phyloP scores from a whole-genome alignment of 2,329 filamentous ascomycete species.

The Trichoderma endophyticum region DNA sequence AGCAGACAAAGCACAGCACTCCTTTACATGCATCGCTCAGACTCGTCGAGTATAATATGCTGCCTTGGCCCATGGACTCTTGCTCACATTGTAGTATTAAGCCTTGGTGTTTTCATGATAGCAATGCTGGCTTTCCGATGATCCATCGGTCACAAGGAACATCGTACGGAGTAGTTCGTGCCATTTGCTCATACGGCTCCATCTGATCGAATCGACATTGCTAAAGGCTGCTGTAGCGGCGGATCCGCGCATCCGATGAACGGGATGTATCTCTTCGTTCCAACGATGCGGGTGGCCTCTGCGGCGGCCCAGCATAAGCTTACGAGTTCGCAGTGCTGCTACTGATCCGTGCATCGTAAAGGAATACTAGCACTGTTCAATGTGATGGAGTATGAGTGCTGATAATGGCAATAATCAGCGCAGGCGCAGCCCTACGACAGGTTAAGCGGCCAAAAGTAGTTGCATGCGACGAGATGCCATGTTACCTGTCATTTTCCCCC shows the following conservation, averaged over 20 bases:
- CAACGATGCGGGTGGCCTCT: neutral
- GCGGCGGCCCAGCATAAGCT: slow-evolving; percentile 2
- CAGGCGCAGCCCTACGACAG: slow-evolving; percentile 1
- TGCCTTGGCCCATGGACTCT: neutral
- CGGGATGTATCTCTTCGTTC: neutral
- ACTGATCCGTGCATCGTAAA: slow-evolving; percentile 2
- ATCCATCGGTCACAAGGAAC: neutral
- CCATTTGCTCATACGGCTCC: neutral
- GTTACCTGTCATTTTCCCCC: slow-evolving; percentile 1
- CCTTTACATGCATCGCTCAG: neutral
- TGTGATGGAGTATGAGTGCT: neutral
- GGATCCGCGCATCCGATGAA: neutral
- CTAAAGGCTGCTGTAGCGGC: neutral
- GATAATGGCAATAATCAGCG: neutral
- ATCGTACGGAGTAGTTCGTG: neutral
- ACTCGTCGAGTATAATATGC: neutral
- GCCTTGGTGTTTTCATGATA: neutral
- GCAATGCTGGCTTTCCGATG: neutral
- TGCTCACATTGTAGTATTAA: neutral
- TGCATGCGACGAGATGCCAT: neutral
- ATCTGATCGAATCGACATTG: neutral
- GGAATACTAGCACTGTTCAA: neutral
- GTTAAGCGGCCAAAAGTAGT: neutral
- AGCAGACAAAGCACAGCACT: neutral
- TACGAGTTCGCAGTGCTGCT: neutral